Conservation (phyloP, 139 green algal species). For the Chlamydomonas incerta region DNA sequence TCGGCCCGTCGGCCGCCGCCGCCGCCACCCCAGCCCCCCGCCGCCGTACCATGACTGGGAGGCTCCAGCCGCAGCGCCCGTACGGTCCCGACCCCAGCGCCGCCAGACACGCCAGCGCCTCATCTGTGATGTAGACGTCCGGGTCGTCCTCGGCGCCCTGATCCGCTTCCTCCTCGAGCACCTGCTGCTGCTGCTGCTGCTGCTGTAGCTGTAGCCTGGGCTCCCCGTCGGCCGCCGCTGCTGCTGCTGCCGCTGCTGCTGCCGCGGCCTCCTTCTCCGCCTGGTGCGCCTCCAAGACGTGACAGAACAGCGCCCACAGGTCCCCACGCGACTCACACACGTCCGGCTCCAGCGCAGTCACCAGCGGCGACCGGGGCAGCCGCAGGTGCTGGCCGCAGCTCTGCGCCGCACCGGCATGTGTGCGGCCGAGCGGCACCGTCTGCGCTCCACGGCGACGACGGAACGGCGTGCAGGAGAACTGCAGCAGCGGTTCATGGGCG, state of each 20-base stretch:
- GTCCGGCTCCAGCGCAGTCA: not conserved
- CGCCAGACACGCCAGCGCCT: slow-evolving; percentile 1
- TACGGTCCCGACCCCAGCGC: not conserved
- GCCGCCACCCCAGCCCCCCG: not conserved
- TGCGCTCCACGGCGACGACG: too few species aligned
- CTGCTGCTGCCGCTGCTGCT: too few species aligned
- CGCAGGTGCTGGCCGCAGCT: too few species aligned
- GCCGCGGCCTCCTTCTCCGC: not conserved
- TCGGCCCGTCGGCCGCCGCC: not conserved
- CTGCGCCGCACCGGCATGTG: too few species aligned
- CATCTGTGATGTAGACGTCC: slow-evolving; percentile 14
- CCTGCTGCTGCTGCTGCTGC: not conserved
- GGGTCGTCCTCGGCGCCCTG: not conserved
- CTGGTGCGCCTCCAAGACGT: not conserved
- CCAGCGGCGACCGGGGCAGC: not conserved
- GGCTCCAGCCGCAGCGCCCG: not conserved
- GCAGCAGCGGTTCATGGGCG: too few species aligned
- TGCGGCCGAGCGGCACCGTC: too few species aligned
- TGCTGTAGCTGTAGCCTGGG: too few species aligned
- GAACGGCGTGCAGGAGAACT: too few species aligned
- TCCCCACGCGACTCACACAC: not conserved
- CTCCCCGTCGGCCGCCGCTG: too few species aligned
- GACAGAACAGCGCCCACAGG: slow-evolving; percentile 1
- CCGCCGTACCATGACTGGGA: not conserved
- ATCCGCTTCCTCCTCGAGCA: not conserved